Evolutionary conservation across 2,329 filamentous ascomycete species (phyloP).

Genomic region (Penicillium sp.): DNA sequence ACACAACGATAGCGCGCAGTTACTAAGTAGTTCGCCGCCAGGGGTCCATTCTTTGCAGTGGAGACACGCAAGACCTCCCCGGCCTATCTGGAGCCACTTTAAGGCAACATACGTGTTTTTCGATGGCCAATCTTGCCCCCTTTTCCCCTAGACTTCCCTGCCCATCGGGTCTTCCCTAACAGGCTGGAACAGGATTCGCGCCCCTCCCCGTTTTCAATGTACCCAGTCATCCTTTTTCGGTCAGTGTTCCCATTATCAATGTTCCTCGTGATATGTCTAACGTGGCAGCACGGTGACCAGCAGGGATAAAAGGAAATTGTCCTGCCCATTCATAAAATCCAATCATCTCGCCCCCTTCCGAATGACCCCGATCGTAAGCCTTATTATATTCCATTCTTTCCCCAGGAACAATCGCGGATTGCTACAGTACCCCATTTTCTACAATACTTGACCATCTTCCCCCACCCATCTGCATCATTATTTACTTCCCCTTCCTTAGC

Average conservation of each 20-base stretch:
- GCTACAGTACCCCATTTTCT: background rate
- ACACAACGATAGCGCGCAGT: conserved; percentile 8
- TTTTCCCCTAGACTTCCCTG: conserved; percentile 23
- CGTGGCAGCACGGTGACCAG: conserved; percentile 37
- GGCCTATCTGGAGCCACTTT: conserved; percentile 20
- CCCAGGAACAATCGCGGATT: background rate
- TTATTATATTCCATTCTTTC: background rate
- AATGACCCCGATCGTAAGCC: conserved; percentile 8
- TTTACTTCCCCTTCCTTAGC: background rate
- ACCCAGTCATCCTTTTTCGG: conserved; percentile 19
- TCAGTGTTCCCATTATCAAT: conserved; percentile 16
- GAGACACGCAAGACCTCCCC: conserved; percentile 25
- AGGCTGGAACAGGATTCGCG: conserved; percentile 22
- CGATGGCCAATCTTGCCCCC: conserved; percentile 26
- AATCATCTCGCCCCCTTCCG: conserved; percentile 27
- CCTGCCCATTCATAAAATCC: conserved; percentile 15
- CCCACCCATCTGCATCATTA: conserved; percentile 1
- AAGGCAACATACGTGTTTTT: conserved; percentile 16
- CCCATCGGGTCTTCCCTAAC: conserved; percentile 25
- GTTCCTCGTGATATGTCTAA: conserved; percentile 39
- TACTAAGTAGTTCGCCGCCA: conserved; percentile 7
- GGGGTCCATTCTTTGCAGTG: conserved; percentile 27
- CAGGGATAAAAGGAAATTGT: conserved; percentile 23
- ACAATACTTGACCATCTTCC: background rate
- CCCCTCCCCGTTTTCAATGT: conserved; percentile 25